phyloP scores from a whole-genome alignment of 305 asterid species.

The Lippia alba region DNA sequence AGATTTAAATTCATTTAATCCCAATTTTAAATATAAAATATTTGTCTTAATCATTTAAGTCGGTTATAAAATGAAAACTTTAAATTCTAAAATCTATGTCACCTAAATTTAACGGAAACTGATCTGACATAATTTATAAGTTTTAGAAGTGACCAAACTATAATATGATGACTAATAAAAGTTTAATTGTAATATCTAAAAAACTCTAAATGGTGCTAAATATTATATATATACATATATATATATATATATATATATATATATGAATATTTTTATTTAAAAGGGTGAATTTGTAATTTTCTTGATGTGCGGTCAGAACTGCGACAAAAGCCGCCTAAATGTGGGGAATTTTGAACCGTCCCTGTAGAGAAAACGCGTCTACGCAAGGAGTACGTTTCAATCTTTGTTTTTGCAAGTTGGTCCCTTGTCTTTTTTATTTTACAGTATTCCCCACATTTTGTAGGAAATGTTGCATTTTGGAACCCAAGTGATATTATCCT shows the following conservation, averaged over 20 bases:
- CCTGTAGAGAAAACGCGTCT: constrained; percentile 18
- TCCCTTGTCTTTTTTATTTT: constrained; percentile 14
- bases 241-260: not conserved
- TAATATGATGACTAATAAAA: too few species aligned
- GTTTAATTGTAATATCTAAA: too few species aligned
- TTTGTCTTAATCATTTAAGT: too few species aligned
- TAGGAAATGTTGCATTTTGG: not conserved
- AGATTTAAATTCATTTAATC: too few species aligned
- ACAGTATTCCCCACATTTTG: not conserved
- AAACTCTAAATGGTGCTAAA: too few species aligned
- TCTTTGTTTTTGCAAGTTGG: not conserved
- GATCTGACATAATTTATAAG: too few species aligned
- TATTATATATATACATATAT: not conserved
- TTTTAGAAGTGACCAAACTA: too few species aligned
- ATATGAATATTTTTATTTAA: not conserved
- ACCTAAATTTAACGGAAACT: too few species aligned
- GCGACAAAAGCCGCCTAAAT: constrained; percentile 40
- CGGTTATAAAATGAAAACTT: too few species aligned
- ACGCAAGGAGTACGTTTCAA: not conserved
- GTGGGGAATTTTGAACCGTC: constrained; percentile 33
- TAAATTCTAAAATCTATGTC: too few species aligned
- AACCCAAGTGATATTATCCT: not conserved
- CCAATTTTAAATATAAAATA: too few species aligned
- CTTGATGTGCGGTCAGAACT: not conserved
- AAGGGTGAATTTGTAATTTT: constrained; percentile 9